These are phyloP conservation scores for Globisporangium nodosum DNA, from an alignment of 352 stramenopile species.

Conservation along the genomic window DNA sequence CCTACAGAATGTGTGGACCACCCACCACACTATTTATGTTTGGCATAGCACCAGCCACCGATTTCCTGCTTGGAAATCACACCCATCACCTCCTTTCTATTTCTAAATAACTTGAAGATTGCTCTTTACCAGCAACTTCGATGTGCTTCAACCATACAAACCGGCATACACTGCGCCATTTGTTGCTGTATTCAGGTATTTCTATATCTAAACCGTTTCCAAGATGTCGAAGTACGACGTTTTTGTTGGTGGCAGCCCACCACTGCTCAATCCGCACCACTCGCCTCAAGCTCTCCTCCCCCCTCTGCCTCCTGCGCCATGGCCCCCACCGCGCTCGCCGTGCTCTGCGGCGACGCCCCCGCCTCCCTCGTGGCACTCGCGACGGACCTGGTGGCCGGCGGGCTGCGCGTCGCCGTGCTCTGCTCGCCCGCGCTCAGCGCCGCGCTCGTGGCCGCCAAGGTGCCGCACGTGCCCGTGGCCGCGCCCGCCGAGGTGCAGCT, in stretches of 20 bases:
- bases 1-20: too few species aligned
- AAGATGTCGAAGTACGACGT: conserved; percentile 11
- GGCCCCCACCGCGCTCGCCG: conserved; percentile 45
- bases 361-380: conserved; percentile 43
- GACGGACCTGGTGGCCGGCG: conserved; percentile 41
- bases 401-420: conserved; percentile 60
- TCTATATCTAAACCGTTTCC: conserved; percentile 13
- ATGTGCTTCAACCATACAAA: conserved; percentile 5
- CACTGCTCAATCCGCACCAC: neutral
- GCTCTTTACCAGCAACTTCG: conserved; percentile 3
- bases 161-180: neutral
- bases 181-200: conserved; percentile 6
- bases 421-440: conserved; percentile 41
- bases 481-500: conserved; percentile 60
- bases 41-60: conserved; percentile 5
- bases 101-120: conserved; percentile 11
- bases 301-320: conserved; percentile 10
- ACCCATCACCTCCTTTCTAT: conserved; percentile 6
- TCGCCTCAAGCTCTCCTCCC: neutral
- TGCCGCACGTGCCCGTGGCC: conserved; percentile 64
- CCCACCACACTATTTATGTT: too few species aligned
- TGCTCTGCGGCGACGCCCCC: conserved; percentile 54
- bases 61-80: conserved; percentile 4
- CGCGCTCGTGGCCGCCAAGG: conserved; percentile 64
- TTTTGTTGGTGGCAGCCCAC: neutral